phyloP scores from a whole-genome alignment of 768 basidiomycete species.

The Suillus decipiens region DNA sequence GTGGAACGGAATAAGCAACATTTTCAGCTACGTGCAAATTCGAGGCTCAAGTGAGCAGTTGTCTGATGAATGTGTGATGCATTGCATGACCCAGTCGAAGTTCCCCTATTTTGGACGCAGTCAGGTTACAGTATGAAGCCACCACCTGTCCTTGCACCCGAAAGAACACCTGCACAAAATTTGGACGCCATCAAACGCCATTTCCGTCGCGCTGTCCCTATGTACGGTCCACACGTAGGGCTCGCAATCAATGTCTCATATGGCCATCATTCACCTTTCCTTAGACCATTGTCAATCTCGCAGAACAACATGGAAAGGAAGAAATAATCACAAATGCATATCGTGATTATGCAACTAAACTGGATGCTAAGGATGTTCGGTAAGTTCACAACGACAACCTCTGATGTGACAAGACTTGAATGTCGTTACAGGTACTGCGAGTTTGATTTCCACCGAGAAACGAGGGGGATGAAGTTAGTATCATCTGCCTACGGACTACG shows the following conservation, averaged over 20 bases:
- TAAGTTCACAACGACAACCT: constrained; percentile 33
- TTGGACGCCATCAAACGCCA: constrained; percentile 72
- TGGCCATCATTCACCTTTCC: constrained; percentile 12
- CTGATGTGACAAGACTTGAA: neutral
- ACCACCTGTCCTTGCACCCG: constrained; percentile 72
- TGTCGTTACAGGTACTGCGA: constrained; percentile 58
- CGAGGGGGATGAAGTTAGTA: constrained; percentile 87
- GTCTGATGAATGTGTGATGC: constrained; percentile 5
- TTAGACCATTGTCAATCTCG: constrained; percentile 84
- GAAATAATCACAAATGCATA: constrained; percentile 78
- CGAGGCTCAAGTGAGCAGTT: constrained; percentile 78
- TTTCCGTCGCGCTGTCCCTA: constrained; percentile 60
- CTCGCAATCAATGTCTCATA: constrained; percentile 9
- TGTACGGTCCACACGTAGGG: constrained; percentile 80
- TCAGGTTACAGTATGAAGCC: constrained; percentile 86
- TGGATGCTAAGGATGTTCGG: constrained; percentile 57
- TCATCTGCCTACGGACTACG: constrained; percentile 6
- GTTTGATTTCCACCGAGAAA: constrained; percentile 94
- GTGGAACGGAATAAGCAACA: constrained; percentile 74
- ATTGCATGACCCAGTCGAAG: constrained; percentile 37
- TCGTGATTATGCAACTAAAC: constrained; percentile 61
- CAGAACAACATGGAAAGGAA: constrained; percentile 91
- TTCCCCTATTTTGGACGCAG: constrained; percentile 94
- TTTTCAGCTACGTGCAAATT: constrained; percentile 89
- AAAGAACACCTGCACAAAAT: constrained; percentile 74